Evolutionary conservation across 352 stramenopile genomes (phyloP).

Genomic region (Phytophthora melonis): DNA sequence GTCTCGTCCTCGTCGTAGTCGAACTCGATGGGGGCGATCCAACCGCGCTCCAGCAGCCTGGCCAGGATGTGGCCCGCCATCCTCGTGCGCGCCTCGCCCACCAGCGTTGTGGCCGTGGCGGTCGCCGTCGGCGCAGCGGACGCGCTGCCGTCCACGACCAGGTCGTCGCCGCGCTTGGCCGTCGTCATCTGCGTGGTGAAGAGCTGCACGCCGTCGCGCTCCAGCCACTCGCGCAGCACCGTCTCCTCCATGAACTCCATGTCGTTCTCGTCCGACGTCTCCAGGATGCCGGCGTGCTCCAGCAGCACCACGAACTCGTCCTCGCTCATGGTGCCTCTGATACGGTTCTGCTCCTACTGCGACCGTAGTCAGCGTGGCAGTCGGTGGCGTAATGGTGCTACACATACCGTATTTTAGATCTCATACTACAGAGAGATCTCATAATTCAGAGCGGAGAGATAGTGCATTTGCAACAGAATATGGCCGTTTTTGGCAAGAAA

Average conservation of each 20-base stretch:
- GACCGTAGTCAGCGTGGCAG: not conserved
- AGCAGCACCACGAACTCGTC: constrained; percentile 89
- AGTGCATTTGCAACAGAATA: too few species aligned
- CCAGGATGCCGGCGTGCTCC: constrained; percentile 81
- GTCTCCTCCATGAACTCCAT: constrained; percentile 78
- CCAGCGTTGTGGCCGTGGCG: constrained; percentile 34
- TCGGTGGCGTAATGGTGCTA: not conserved
- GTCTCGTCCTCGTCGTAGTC: constrained; percentile 57
- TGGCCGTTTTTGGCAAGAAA: too few species aligned
- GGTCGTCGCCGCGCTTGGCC: constrained; percentile 28
- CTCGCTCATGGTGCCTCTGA: constrained; percentile 66
- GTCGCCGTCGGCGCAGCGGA: constrained; percentile 28
- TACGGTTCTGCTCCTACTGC: not conserved
- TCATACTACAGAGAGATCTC: too few species aligned
- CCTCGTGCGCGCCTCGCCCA: constrained; percentile 40
- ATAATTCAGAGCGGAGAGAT: too few species aligned
- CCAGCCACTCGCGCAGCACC: constrained; percentile 76
- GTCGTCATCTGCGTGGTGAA: constrained; percentile 51
- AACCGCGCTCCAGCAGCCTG: constrained; percentile 65
- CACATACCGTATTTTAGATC: too few species aligned
- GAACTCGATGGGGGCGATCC: constrained; percentile 67
- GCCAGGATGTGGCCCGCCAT: constrained; percentile 62
- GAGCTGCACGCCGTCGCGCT: constrained; percentile 72
- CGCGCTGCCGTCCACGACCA: constrained; percentile 37
- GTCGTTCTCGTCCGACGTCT: constrained; percentile 72